phyloP scores from a whole-genome alignment of 805 yeast genomes.

The Starmera quercuum region DNA sequence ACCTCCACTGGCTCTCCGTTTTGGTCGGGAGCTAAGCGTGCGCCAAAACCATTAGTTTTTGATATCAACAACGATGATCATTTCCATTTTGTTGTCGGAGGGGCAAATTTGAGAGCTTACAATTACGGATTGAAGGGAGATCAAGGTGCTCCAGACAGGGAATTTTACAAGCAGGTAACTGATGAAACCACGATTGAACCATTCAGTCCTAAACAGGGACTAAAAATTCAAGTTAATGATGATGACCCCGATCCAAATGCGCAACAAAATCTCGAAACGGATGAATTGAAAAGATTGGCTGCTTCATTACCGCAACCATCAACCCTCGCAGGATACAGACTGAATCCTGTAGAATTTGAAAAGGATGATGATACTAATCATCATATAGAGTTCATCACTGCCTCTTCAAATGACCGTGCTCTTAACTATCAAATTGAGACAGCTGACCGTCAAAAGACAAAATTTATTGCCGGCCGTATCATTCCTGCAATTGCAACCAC shows the following conservation, averaged over 20 bases:
- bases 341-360: slow-evolving; percentile 89
- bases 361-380: slow-evolving; percentile 96
- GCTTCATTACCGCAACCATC: slow-evolving; percentile 84
- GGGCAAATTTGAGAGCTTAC: slow-evolving; percentile 85
- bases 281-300: slow-evolving; percentile 61
- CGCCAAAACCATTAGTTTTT: slow-evolving; percentile 80
- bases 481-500: slow-evolving; percentile 99
- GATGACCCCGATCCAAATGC: slow-evolving; percentile 86
- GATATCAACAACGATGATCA: slow-evolving; percentile 73
- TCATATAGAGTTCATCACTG: slow-evolving; percentile 92
- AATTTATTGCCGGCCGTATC: slow-evolving; percentile 96
- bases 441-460: slow-evolving; percentile 85
- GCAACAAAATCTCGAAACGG: slow-evolving; percentile 41
- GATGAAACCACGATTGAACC: slow-evolving; percentile 43
- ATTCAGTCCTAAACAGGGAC: slow-evolving; percentile 67
- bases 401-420: slow-evolving; percentile 96
- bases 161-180: slow-evolving; percentile 47
- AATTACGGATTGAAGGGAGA: slow-evolving; percentile 86
- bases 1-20: slow-evolving; percentile 89
- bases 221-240: slow-evolving; percentile 78
- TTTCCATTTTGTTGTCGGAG: slow-evolving; percentile 76
- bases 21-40: slow-evolving; percentile 98
- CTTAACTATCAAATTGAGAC: slow-evolving; percentile 81
- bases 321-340: slow-evolving; percentile 78
- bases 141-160: slow-evolving; percentile 39